Evolutionary conservation across 768 basidiomycete genomes (phyloP), one percentile per base, ranked within the genome.

Genomic region (Auriscalpium orientale): DNA sequence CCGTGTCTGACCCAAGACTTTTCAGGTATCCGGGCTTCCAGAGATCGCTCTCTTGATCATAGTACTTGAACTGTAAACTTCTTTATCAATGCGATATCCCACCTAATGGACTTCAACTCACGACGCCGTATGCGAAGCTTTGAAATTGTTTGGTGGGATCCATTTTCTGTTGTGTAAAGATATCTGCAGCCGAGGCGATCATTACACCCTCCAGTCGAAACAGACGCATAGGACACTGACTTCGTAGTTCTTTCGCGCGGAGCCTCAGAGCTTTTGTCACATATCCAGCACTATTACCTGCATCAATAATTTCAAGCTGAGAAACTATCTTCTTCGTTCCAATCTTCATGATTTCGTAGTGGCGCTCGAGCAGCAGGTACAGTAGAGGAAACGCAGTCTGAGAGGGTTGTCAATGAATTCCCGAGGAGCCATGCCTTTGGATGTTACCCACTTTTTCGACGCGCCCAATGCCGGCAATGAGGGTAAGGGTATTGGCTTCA

Each of bases 381-480:
- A 59, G 7, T 33, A 59, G 35, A 28, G 44, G 55, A 38, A 59
- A 37, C 8, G 45, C 22, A 35, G n/a, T 16, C 54, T 55, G 40
- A n/a, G n/a, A 20, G 15, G 16, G 37, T 21, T 10, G 38, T 9
- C 33, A 44, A 13, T 36, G 2, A 2, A 28, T 8, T 20, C 16
- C 5, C 15, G 35, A 13, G 12, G 46, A 1, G 7, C 50, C 4
- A 22, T 6, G 22, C 11, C 46, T 3, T 28, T 28, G 7, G 28
- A 5, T 28, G 28, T 7, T 2, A 5, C 49, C 43, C 48, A 67
- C 68, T 56, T 59, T 62, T 49, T 69, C 68, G 6, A 66, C 54
- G 12, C 63, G 53, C 3, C 61, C 62, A 8, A 60, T 45, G 1
- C 66, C 68, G 11, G 59, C 51, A 1, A 69, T 57, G 8, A 68